phyloP scores from a whole-genome alignment of 2,329 filamentous ascomycete genomes.

The Hymenotorrendiella dingleyae region DNA sequence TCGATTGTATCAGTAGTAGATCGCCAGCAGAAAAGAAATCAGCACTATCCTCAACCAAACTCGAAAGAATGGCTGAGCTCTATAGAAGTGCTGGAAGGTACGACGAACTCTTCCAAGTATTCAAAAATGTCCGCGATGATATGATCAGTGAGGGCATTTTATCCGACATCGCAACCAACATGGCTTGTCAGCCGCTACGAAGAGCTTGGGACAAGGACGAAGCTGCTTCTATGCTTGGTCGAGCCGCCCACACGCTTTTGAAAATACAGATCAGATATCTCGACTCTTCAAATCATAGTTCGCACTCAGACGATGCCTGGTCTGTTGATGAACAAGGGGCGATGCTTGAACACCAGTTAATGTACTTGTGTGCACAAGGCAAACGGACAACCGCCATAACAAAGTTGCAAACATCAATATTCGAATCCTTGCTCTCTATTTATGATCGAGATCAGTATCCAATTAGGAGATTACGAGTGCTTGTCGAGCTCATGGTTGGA shows the following conservation, averaged over 20 bases:
- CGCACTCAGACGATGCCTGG: slow-evolving; percentile 22
- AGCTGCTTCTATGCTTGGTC: slow-evolving; percentile 47
- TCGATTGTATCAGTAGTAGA: slow-evolving; percentile 54
- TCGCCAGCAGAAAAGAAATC: slow-evolving; percentile 49
- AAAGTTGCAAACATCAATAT: slow-evolving; percentile 18
- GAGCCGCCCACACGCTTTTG: slow-evolving; percentile 53
- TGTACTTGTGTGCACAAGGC: slow-evolving; percentile 33
- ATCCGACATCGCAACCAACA: slow-evolving; percentile 42
- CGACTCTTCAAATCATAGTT: slow-evolving; percentile 46
- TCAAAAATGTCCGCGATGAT: slow-evolving; percentile 55
- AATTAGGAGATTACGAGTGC: slow-evolving; percentile 26
- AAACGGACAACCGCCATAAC: slow-evolving; percentile 9
- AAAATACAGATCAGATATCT: slow-evolving; percentile 54
- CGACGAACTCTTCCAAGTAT: slow-evolving; percentile 52
- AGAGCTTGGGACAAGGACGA: slow-evolving; percentile 48
- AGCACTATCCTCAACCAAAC: slow-evolving; percentile 55
- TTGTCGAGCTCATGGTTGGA: slow-evolving; percentile 21
- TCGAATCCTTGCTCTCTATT: slow-evolving; percentile 20
- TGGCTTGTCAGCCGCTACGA: slow-evolving; percentile 44
- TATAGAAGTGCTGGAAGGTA: slow-evolving; percentile 47
- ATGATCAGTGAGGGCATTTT: slow-evolving; percentile 55
- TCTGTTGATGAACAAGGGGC: slow-evolving; percentile 48
- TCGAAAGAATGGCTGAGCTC: slow-evolving; percentile 60
- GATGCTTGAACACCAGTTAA: slow-evolving; percentile 55
- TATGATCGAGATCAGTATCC: slow-evolving; percentile 27